Conservation (phyloP, 2,329 filamentous ascomycete genomes). For the Aspergillus neotritici region DNA sequence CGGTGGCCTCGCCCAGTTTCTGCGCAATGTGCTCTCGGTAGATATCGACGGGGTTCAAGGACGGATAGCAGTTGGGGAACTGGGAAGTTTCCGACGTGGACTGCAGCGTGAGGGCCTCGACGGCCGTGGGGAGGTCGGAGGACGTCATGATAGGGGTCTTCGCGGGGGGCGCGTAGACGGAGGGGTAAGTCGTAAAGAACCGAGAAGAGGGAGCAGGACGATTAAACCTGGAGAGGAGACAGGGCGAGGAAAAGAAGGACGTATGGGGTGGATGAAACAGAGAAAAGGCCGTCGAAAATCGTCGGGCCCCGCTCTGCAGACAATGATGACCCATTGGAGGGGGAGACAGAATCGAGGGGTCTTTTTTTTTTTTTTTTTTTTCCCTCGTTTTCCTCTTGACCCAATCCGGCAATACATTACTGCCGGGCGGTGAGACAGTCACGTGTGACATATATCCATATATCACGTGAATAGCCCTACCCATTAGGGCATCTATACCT, state of each 20-base stretch:
- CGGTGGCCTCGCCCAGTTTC: constrained; percentile 33
- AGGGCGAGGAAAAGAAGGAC: constrained; percentile 1
- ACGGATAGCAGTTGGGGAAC: constrained; percentile 39
- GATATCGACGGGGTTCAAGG: constrained; percentile 43
- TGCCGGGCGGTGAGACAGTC: constrained; percentile 26
- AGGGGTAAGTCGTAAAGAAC: constrained; percentile 5
- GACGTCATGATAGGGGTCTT: constrained; percentile 30
- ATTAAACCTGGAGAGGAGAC: neutral
- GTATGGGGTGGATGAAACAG: constrained; percentile 6
- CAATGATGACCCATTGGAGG: constrained; percentile 33
- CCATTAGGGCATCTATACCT: neutral
- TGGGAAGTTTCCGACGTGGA: constrained; percentile 36
- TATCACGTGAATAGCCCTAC: constrained; percentile 16
- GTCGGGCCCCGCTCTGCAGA: constrained; percentile 36
- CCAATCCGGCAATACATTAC: constrained; percentile 21
- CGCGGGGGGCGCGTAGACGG: constrained; percentile 8
- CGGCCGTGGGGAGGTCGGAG: constrained; percentile 28
- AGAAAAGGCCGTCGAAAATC: constrained; percentile 29
- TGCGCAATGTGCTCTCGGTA: constrained; percentile 45
- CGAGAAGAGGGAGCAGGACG: constrained; percentile 9
- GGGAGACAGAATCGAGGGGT: constrained; percentile 18
- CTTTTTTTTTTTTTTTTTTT: constrained; percentile 21
- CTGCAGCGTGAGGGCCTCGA: constrained; percentile 38
- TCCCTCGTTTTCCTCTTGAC: constrained; percentile 18
- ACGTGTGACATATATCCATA: neutral